phyloP scores from a whole-genome alignment of 805 yeast species.

The Saccharomycopsis sp. region DNA sequence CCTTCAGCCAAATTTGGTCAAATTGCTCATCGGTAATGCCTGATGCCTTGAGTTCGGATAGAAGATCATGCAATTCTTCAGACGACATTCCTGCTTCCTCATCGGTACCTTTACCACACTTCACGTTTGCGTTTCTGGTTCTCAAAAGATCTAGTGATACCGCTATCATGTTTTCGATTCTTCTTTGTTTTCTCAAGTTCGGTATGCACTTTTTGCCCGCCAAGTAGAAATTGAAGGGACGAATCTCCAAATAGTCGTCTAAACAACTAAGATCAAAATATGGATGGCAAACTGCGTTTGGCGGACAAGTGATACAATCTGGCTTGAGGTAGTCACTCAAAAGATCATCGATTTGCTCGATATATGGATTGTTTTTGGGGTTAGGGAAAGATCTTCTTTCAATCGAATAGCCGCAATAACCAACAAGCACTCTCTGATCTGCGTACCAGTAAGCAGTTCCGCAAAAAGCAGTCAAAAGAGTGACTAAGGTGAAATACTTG shows the following conservation, averaged over 20 bases:
- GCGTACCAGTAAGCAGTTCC: constrained; percentile 51
- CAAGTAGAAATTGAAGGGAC: constrained; percentile 38
- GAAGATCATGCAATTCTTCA: constrained; percentile 43
- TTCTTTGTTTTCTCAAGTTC: constrained; percentile 63
- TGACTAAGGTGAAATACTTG: constrained; percentile 28
- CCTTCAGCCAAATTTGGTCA: constrained; percentile 64
- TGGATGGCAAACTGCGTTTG: constrained; percentile 65
- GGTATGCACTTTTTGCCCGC: constrained; percentile 63
- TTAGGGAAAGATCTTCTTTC: constrained; percentile 33
- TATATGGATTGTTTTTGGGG: constrained; percentile 25
- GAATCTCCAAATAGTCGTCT: constrained; percentile 48
- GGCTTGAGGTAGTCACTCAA: constrained; percentile 45
- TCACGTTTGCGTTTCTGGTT: constrained; percentile 52
- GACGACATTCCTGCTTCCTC: constrained; percentile 44
- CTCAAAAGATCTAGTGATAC: constrained; percentile 61
- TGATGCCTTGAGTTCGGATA: constrained; percentile 31
- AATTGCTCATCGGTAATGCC: constrained; percentile 53
- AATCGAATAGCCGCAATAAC: constrained; percentile 67
- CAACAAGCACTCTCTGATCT: constrained; percentile 51
- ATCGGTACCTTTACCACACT: constrained; percentile 47
- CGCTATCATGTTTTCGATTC: constrained; percentile 53
- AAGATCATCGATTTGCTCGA: constrained; percentile 34
- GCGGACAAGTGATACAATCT: constrained; percentile 69
- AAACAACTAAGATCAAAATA: constrained; percentile 56
- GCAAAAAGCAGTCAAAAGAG: constrained; percentile 31